Conservation (phyloP, 1,284 basidiomycete genomes). For the Tylopilus sp. region DNA sequence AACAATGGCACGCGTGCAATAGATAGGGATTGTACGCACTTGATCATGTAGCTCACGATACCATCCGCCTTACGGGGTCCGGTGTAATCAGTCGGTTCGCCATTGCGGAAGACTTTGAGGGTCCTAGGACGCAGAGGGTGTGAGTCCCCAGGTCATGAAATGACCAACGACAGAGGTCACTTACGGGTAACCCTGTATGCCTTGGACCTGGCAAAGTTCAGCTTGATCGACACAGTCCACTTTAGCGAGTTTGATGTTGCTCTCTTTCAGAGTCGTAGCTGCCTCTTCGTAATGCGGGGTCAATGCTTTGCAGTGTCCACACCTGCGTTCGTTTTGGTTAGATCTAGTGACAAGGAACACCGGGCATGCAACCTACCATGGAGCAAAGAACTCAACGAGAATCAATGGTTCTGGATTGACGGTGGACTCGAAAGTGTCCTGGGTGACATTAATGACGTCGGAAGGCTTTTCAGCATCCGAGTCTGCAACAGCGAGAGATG, state of each 20-base stretch:
- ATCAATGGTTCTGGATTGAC: conserved; percentile 74
- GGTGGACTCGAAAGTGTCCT: conserved; percentile 64
- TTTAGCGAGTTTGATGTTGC: conserved; percentile 89
- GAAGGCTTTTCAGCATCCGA: conserved; percentile 54
- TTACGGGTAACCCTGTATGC: conserved; percentile 89
- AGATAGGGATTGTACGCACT: conserved; percentile 52
- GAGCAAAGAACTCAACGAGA: conserved; percentile 95
- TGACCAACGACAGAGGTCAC: conserved; percentile 29
- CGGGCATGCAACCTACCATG: conserved; percentile 53
- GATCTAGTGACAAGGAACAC: background rate
- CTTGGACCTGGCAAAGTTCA: conserved; percentile 81
- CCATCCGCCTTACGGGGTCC: conserved; percentile 95
- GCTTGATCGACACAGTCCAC: conserved; percentile 91
- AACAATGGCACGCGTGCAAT: conserved; percentile 1
- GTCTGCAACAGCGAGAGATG: conserved; percentile 52
- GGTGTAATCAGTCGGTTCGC: conserved; percentile 71
- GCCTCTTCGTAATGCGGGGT: conserved; percentile 96
- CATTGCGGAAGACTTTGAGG: conserved; percentile 89
- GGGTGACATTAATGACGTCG: conserved; percentile 79
- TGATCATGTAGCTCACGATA: conserved; percentile 96
- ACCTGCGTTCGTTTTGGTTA: conserved; percentile 43
- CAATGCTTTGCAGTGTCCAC: conserved; percentile 88
- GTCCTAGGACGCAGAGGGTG: conserved; percentile 43
- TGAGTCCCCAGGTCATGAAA: background rate
- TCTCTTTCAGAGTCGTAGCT: conserved; percentile 86